Conservation (phyloP, 331 rosid genomes). For the Acacia concinna region DNA sequence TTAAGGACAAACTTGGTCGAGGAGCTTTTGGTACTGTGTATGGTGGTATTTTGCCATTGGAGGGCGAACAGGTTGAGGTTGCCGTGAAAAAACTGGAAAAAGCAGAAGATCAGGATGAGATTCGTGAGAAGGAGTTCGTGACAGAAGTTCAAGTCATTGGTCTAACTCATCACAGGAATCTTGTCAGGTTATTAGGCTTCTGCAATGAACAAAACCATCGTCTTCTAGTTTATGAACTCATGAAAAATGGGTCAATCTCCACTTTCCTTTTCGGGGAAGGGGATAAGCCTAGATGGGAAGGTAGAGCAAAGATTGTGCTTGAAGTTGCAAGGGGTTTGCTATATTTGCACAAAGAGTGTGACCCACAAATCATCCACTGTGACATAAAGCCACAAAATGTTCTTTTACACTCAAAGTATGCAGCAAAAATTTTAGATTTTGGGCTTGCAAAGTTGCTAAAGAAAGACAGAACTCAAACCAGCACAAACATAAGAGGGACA, state of each 20-base stretch:
- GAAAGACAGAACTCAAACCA: slow-evolving; percentile 40
- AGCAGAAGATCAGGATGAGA: slow-evolving; percentile 28
- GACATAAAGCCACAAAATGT: slow-evolving; percentile 55
- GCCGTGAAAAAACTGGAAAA: slow-evolving; percentile 38
- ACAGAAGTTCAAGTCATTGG: slow-evolving; percentile 51
- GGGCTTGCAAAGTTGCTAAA: slow-evolving; percentile 50
- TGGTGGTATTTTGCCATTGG: slow-evolving; percentile 35
- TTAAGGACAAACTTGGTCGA: slow-evolving; percentile 34
- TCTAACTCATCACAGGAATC: slow-evolving; percentile 41
- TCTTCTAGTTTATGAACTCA: slow-evolving; percentile 43
- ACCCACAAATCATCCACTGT: slow-evolving; percentile 48
- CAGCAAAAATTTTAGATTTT: slow-evolving; percentile 45
- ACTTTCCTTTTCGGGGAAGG: slow-evolving; percentile 38
- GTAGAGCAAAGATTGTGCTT: slow-evolving; percentile 35
- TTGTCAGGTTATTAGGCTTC: slow-evolving; percentile 37
- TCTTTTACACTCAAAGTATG: slow-evolving; percentile 40
- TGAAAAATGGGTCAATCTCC: slow-evolving; percentile 44
- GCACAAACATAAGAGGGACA: slow-evolving; percentile 46
- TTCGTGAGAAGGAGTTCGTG: slow-evolving; percentile 34
- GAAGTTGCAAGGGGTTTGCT: slow-evolving; percentile 43
- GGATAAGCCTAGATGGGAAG: slow-evolving; percentile 40
- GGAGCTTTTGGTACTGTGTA: slow-evolving; percentile 43
- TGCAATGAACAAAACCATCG: slow-evolving; percentile 39
- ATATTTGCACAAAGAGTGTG: slow-evolving; percentile 51
- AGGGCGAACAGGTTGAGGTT: slow-evolving; percentile 34